phyloP scores from a whole-genome alignment of 345 rosid genomes.

The Punica granatum region DNA sequence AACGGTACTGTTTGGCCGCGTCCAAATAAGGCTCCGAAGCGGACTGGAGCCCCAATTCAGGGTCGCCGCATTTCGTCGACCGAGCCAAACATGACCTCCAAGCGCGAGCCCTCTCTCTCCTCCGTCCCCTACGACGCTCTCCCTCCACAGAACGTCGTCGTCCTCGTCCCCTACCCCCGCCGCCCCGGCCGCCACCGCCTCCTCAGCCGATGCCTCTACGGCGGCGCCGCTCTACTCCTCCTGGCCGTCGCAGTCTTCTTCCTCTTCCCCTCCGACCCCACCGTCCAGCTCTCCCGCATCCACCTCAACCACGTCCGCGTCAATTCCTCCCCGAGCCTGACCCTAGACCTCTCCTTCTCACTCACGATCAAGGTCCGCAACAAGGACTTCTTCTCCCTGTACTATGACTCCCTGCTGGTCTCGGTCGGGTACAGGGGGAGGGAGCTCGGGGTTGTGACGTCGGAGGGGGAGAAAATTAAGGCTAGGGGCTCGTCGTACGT shows the following conservation, averaged over 20 bases:
- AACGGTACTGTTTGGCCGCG: background rate
- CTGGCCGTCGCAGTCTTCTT: slow-evolving; percentile 41
- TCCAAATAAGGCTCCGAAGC: background rate
- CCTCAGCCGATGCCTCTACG: slow-evolving; percentile 38
- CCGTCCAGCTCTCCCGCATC: slow-evolving; percentile 42
- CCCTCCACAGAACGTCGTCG: slow-evolving; percentile 37
- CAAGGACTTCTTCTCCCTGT: slow-evolving; percentile 56
- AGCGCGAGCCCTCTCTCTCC: slow-evolving; percentile 19
- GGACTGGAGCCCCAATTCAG: background rate
- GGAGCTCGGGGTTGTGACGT: slow-evolving; percentile 56
- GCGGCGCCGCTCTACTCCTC: slow-evolving; percentile 38
- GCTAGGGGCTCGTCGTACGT: slow-evolving; percentile 63
- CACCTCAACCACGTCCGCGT: slow-evolving; percentile 49
- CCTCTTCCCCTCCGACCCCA: slow-evolving; percentile 69
- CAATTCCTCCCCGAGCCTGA: slow-evolving; percentile 31
- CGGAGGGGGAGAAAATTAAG: slow-evolving; percentile 47
- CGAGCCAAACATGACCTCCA: slow-evolving; percentile 28
- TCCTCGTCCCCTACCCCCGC: slow-evolving; percentile 34
- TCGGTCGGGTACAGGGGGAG: slow-evolving; percentile 76
- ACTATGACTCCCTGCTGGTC: slow-evolving; percentile 48
- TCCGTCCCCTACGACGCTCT: slow-evolving; percentile 34
- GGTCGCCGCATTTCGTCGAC: background rate
- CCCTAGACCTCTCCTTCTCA: slow-evolving; percentile 64
- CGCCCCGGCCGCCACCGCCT: slow-evolving; percentile 12
- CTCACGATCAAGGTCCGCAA: slow-evolving; percentile 55